Evolutionary conservation across 352 stramenopile species (phyloP), one percentile per base, ranked within the genome.

Genomic region (Pythium brassicae): DNA sequence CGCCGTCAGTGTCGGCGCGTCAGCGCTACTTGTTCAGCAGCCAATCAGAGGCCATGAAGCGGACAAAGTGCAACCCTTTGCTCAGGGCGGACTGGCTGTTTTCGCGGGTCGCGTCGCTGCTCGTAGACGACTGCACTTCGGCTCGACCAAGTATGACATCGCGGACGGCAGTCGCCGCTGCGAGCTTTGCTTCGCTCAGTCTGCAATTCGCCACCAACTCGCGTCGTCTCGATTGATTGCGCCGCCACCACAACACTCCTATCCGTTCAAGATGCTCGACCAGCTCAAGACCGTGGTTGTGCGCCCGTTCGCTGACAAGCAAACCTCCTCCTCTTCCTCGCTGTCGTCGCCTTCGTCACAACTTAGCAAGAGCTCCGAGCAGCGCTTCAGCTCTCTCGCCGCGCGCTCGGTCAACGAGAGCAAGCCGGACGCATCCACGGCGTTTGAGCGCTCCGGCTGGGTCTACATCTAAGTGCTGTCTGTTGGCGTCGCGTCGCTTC

Each of bases 381-480:
- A 87, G 67, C 62, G 62, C 44, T 62, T 83, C n/a, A 46, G 55
- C 45, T 52, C 26, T 43, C 23, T 63, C 20, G 45, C 61, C 15
- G 55, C 66, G 48, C 52, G 68, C 53, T 73, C 66, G 27, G 61
- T 64, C 20, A 68, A 79, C 26, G 51, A 77, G 55, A 61, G 69
- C 42, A 81, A 72, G 63, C 53, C 60, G 27, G 79, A 90, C 59
- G 50, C 69, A 8, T 87, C 79, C 42, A 85, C 79, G n/a, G 79
- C 79, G 19, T 90, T 90, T 55, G 77, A 90, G 61, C 77, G 77
- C 49, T 90, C 80, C 22, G 80, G 80, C 40, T 90, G 80, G 80
- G 72, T 71, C 17, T 90, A 74, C 70, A 90, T 90, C 56, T 90
- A 73, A 79, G 40, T 17, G 32, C 32, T 37, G 6, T 37, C 32